Base-by-base conservation (phyloP, 495 filamentous ascomycete species). In the Peziza echinospora region DNA sequence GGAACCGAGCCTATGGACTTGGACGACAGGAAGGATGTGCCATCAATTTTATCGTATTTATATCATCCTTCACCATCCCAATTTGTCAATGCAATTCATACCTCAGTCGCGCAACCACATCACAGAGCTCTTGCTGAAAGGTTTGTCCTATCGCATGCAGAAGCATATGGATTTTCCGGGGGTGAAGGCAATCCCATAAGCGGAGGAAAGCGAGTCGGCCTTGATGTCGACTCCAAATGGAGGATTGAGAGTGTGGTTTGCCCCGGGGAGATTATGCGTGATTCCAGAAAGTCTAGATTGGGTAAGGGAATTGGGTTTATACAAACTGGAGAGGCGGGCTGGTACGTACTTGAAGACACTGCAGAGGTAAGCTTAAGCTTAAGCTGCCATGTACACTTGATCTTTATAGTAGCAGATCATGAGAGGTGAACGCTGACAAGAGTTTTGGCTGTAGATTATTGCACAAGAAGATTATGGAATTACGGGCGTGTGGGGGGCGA, bases 381-480 rank as follows among this genome's bases (percentile, higher is more conserved):
- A n/a, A n/a, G n/a, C n/a, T n/a, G n/a, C n/a, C n/a, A n/a, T n/a
- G n/a, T n/a, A n/a, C n/a, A n/a, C n/a, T n/a, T n/a, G n/a, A n/a
- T n/a, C n/a, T n/a, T n/a, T n/a, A 41, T 8, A 5, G 11, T 21
- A 13, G 39, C 17, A 26, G 45, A 52, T 26, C 24, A 5, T 10
- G 16, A 5, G 19, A 9, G 6, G 5, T 17, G 7, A 21, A 39
- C 34, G 21, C 44, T 52, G 40, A 53, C 40, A 26, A 43, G 16
- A 45, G 5, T 11, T 3, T 24, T 25, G n/a, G 16, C 9, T 17
- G 9, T 21, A 55, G 53, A 55, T 47, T 47, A 50, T 55, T 26
- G 53, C 53, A 37, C 53, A 55, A 22, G 53, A 55, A 34, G 53
- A 55, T 5, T 55, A 55, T 23, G 53, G 53, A 7, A 50, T 55